Conservation (phyloP, 2,329 filamentous ascomycete genomes). For the Penicillium sp. region DNA sequence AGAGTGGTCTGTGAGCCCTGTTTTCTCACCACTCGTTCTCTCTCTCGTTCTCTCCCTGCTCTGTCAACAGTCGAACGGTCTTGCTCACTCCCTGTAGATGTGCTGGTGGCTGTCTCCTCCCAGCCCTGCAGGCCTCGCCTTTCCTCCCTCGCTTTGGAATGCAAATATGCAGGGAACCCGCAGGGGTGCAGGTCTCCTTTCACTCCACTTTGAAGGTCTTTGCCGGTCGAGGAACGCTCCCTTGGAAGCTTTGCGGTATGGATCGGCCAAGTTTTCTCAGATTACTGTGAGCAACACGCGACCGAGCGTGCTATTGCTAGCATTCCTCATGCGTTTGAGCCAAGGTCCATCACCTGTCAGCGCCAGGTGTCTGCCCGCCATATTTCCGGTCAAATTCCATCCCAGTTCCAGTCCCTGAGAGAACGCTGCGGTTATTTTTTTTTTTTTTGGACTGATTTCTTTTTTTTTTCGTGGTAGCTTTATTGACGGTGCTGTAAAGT, state of each 20-base stretch:
- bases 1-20: constrained; percentile 18
- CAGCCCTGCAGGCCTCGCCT: constrained; percentile 1
- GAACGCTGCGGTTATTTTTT: too few relatives aligned
- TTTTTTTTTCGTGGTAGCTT: too few relatives aligned
- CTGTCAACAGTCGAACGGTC: too few relatives aligned
- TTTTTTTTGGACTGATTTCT: too few relatives aligned
- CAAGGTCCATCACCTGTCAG: too few relatives aligned
- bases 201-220: constrained; percentile 11
- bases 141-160: constrained; percentile 25
- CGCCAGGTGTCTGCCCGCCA: too few relatives aligned
- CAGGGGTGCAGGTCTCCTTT: constrained; percentile 5
- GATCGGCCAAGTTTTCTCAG: constrained; percentile 13
- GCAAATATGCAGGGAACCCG: constrained; percentile 22
- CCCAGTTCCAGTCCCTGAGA: too few relatives aligned
- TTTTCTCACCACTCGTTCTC: neutral
- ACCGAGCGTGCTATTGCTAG: neutral
- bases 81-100: constrained; percentile 3
- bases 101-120: constrained; percentile 7
- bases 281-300: constrained; percentile 10
- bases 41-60: too few relatives aligned
- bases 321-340: constrained; percentile 11
- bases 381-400: too few relatives aligned
- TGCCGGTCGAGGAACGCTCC: constrained; percentile 5
- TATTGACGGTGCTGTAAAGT: too few relatives aligned
- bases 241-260: constrained; percentile 19